Percentiles rank a stretch among this genome's conserved stretches.
Evolutionary conservation across 2,329 filamentous ascomycete species (phyloP).

Genomic region (Teratosphaeria zuluensis): DNA sequence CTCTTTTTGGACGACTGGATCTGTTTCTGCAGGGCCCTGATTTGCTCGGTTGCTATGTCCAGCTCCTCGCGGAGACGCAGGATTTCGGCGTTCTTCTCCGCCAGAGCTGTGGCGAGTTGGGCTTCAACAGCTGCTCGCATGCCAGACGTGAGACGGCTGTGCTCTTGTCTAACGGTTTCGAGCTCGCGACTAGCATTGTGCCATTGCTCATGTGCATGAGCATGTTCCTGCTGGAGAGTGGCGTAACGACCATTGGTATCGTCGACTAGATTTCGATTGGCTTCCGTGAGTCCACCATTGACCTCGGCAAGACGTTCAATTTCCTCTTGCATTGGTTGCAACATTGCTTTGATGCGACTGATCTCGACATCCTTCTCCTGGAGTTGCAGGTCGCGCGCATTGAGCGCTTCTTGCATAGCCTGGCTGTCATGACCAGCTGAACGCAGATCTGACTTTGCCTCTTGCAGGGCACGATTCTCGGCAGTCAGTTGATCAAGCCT

Average conservation of each 20-base stretch:
- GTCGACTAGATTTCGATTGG: constrained; percentile 65
- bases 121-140: constrained; percentile 53
- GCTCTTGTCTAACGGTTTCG: constrained; percentile 54
- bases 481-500: constrained; percentile 73
- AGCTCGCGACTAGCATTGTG: constrained; percentile 56
- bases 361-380: constrained; percentile 82
- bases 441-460: constrained; percentile 38
- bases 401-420: constrained; percentile 41
- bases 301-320: constrained; percentile 70
- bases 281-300: constrained; percentile 68
- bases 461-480: constrained; percentile 72
- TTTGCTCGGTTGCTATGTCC: constrained; percentile 55
- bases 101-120: constrained; percentile 56
- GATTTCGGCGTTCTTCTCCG: constrained; percentile 78
- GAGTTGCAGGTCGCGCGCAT: constrained; percentile 59
- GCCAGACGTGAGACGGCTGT: constrained; percentile 51
- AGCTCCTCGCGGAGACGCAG: constrained; percentile 67
- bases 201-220: constrained; percentile 42
- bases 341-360: constrained; percentile 58
- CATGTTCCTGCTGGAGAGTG: constrained; percentile 57
- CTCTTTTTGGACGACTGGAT: constrained; percentile 49
- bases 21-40: constrained; percentile 50
- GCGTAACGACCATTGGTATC: constrained; percentile 65
- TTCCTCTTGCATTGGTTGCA: constrained; percentile 74
- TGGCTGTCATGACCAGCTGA: constrained; percentile 37